Base-by-base conservation (phyloP, 2,329 filamentous ascomycete genomes). In the Trichoderma guizhouense region DNA sequence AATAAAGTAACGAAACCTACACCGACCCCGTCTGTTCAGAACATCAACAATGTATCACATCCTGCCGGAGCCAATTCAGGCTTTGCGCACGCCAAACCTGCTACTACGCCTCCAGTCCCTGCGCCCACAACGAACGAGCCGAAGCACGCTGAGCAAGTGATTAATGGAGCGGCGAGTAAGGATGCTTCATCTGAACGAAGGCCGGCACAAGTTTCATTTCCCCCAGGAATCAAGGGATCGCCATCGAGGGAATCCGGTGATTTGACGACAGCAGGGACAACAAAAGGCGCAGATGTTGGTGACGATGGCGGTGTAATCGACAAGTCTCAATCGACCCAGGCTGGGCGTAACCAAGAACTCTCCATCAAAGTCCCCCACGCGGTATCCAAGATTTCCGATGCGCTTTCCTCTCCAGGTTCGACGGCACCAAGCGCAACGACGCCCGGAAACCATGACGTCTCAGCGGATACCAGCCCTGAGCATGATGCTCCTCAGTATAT, bases 361-460 rank as follows among this genome's bases (percentile, higher is more conserved):
- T 77, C 79, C 11, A 78, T 82, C 11, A 82, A 81, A 51, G 74
- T 80, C 14, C 77, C 71, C 6, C 67, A 68, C n/a, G 30, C 24
- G 5, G 11, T 34, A 24, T 39, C 71, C 58, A 82, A 82, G 47
- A 76, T 79, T 64, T 77, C 80, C 3, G 88, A 89, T 74, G 80
- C 82, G 3, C 75, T 84, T 7, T 89, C 86, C 3, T 90, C 88
- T 2, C 86, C 88, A 18, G 84, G 83, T 3, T 95, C 93, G 7
- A 94, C 92, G 36, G 87, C 90, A 2, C 90, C 91, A 76, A 94
- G 92, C 57, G 90, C 90, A 69, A 89, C 91, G 26, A 96, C 93
- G 0, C 92, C 93, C 2, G 88, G 87, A 43, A 86, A 90, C 51
- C 87, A 90, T 72, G 88, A 91, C 74, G 87, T 86, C 7, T 94